A percentile compares a stretch with the other conserved stretches of the same genome.
Evolutionary conservation across 1,284 basidiomycete species (phyloP).

Genomic region (Cystobasidium sp.): DNA sequence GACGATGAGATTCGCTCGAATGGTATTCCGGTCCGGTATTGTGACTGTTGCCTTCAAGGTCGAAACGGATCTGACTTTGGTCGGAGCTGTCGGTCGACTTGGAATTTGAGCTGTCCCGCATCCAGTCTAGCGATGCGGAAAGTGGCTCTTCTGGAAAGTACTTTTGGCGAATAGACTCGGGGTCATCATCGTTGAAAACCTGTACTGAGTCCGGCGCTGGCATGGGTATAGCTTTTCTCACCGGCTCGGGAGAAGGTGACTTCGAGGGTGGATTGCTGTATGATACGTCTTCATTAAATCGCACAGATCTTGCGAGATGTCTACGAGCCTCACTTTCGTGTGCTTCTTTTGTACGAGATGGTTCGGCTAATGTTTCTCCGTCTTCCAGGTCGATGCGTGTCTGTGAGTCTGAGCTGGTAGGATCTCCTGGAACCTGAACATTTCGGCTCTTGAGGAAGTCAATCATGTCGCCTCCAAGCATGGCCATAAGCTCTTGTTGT

Average conservation of each 20-base stretch:
- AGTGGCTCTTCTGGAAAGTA: constrained; percentile 75
- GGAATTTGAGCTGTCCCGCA: constrained; percentile 54
- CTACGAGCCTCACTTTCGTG: background rate
- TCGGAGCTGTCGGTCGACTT: background rate
- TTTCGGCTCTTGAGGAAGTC: constrained; percentile 63
- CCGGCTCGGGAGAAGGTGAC: constrained; percentile 25
- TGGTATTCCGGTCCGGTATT: background rate
- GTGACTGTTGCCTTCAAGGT: constrained; percentile 13
- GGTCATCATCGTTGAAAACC: constrained; percentile 64
- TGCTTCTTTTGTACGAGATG: background rate
- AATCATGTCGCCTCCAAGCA: constrained; percentile 68
- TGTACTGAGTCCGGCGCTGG: constrained; percentile 24
- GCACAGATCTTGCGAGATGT: background rate
- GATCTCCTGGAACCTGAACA: background rate
- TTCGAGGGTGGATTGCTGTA: constrained; percentile 37
- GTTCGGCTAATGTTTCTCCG: background rate
- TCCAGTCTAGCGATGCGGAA: constrained; percentile 75
- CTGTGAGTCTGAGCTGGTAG: background rate
- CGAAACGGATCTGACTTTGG: constrained; percentile 7
- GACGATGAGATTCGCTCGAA: constrained; percentile 9
- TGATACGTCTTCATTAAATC: constrained; percentile 35
- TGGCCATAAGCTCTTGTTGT: constrained; percentile 67
- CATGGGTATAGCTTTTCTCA: constrained; percentile 10
- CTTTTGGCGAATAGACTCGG: constrained; percentile 77
- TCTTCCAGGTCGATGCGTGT: background rate